phyloP scores from a whole-genome alignment of 768 basidiomycete species.

The Nidularia sp. region DNA sequence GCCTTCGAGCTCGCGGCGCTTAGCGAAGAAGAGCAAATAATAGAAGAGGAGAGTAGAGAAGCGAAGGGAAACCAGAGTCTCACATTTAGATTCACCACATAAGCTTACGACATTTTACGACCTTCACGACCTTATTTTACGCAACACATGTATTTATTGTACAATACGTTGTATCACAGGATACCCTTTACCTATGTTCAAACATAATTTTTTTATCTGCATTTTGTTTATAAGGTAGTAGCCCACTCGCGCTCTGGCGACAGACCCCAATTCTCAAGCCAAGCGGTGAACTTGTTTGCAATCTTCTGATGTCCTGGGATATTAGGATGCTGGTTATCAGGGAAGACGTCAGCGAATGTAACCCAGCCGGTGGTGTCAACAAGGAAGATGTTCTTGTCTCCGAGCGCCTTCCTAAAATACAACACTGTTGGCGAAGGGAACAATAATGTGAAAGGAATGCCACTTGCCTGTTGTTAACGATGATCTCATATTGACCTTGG shows the following conservation, averaged over 20 bases:
- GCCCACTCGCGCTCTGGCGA: background rate
- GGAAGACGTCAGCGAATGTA: constrained; percentile 44
- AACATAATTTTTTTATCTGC: background rate
- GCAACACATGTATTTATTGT: background rate
- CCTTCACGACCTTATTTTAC: background rate
- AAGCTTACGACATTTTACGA: background rate
- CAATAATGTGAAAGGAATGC: background rate
- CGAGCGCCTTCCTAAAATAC: constrained; percentile 25
- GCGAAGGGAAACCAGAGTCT: constrained; percentile 29
- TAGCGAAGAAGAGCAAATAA: constrained; percentile 15
- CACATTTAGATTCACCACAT: constrained; percentile 26
- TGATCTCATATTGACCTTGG: constrained; percentile 38
- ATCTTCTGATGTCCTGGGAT: constrained; percentile 43
- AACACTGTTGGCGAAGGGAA: background rate
- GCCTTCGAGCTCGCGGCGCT: constrained; percentile 12
- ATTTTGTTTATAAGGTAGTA: background rate
- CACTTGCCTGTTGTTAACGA: constrained; percentile 35
- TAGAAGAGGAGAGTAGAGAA: constrained; percentile 19
- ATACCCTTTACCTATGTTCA: background rate
- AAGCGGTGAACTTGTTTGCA: constrained; percentile 37
- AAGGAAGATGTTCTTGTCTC: constrained; percentile 45
- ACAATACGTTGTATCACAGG: background rate
- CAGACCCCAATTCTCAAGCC: constrained; percentile 46
- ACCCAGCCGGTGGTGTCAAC: constrained; percentile 59
- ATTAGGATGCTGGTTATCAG: constrained; percentile 46